Conservation (phyloP, 2,329 filamentous ascomycete species). For the Cordyceps cateniannulata region DNA sequence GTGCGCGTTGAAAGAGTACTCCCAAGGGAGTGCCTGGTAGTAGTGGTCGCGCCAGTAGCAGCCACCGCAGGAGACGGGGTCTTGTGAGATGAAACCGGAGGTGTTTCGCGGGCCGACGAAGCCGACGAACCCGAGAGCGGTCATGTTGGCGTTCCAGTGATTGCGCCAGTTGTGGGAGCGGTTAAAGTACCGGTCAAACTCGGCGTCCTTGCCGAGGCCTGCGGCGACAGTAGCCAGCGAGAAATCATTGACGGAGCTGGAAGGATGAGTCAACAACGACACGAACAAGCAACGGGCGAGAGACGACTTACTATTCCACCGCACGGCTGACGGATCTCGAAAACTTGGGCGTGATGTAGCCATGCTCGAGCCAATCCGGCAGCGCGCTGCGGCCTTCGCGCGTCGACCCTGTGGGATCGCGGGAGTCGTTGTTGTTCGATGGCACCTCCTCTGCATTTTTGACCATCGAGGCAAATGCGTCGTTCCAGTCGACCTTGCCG, state of each 20-base stretch:
- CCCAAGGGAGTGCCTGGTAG: conserved; percentile 57
- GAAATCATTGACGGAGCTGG: conserved; percentile 58
- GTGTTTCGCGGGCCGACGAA: conserved; percentile 57
- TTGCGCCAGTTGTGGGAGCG: conserved; percentile 65
- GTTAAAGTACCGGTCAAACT: conserved; percentile 52
- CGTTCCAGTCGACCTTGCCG: conserved; percentile 57
- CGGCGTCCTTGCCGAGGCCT: conserved; percentile 44
- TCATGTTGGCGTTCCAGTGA: conserved; percentile 58
- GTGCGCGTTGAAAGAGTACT: conserved; percentile 63
- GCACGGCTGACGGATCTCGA: conserved; percentile 57
- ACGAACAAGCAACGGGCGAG: conserved; percentile 1
- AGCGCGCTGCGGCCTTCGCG: conserved; percentile 64
- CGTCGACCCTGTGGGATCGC: conserved; percentile 53
- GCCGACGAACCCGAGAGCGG: conserved; percentile 53
- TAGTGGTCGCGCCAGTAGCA: conserved; percentile 59
- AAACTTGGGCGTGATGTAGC: conserved; percentile 59
- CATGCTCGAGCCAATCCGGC: conserved; percentile 58
- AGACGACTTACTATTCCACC: conserved; percentile 49
- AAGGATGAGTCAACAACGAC: no score
- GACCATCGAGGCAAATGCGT: conserved; percentile 56
- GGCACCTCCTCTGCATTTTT: conserved; percentile 61
- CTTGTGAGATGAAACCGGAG: conserved; percentile 46
- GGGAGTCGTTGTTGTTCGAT: conserved; percentile 49
- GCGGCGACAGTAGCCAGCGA: conserved; percentile 57
- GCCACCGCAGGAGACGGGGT: conserved; percentile 53